Percentiles rank a stretch among this genome's conserved stretches.
Evolutionary conservation across 768 basidiomycete genomes (phyloP).

Genomic region (Suillus tomentosus): DNA sequence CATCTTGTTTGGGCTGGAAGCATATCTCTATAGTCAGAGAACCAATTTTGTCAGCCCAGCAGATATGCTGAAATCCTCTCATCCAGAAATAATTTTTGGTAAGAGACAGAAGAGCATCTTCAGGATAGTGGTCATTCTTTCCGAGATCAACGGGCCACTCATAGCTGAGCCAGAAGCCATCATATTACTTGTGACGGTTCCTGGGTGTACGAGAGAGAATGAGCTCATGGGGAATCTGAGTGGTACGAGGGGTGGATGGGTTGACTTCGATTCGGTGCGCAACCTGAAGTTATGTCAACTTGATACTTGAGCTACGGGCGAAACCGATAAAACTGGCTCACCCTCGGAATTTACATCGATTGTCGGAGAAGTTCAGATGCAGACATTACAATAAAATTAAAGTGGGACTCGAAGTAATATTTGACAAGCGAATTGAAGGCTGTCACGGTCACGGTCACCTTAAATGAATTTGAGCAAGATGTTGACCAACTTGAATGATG

Average conservation of each 20-base stretch:
- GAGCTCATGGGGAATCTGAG: neutral
- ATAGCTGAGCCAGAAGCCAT: neutral
- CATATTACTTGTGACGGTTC: neutral
- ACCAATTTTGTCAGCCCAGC: neutral
- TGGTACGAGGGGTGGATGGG: neutral
- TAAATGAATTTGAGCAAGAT: too few relatives aligned
- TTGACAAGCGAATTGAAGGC: too few relatives aligned
- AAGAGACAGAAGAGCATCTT: too few relatives aligned
- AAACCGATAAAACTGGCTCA: neutral
- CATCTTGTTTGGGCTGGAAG: neutral
- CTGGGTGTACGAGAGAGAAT: neutral
- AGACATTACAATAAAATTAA: neutral
- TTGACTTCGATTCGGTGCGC: neutral
- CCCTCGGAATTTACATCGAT: neutral
- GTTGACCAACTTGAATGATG: too few relatives aligned
- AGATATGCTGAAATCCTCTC: neutral
- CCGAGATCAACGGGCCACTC: neutral
- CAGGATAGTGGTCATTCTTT: neutral
- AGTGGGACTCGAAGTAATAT: neutral
- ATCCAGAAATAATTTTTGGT: too few relatives aligned
- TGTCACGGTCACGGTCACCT: too few relatives aligned
- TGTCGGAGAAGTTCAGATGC: slow-evolving; percentile 3
- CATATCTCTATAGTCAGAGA: neutral
- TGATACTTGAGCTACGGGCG: neutral
- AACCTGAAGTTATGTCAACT: neutral